Evolutionary conservation across 2,329 filamentous ascomycete species (phyloP).

Genomic region (Chrysosporium queenslandicum): DNA sequence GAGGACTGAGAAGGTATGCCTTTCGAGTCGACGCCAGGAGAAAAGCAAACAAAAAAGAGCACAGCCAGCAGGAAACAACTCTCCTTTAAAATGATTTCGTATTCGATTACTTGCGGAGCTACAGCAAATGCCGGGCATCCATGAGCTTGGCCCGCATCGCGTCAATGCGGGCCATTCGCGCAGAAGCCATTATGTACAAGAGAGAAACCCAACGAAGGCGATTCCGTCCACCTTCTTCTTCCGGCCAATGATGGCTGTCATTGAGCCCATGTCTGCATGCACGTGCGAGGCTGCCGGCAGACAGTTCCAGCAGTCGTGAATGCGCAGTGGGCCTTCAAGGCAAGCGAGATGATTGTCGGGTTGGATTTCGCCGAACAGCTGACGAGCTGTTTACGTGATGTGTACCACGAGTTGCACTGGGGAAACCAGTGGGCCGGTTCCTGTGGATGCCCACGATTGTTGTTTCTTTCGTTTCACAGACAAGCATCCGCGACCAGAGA

Average conservation of each 20-base stretch:
- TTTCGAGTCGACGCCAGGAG: not conserved
- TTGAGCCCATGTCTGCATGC: not conserved
- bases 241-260: not conserved
- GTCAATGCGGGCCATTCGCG: conserved; percentile 7
- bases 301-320: not conserved
- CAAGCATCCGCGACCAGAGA: not conserved
- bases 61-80: not conserved
- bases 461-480: not conserved
- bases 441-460: not conserved
- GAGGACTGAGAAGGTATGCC: conserved; percentile 9
- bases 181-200: not conserved
- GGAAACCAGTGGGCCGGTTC: not conserved
- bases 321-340: not conserved
- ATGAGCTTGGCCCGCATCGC: not conserved
- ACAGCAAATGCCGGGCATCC: conserved; percentile 20
- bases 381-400: no score
- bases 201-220: conserved; percentile 4
- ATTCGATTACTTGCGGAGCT: not conserved
- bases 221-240: not conserved
- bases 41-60: not conserved
- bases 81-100: conserved; percentile 8
- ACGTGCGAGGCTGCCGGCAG: not conserved
- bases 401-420: no score
- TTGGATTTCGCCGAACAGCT: not conserved
- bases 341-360: not conserved